Base-by-base conservation (phyloP, 148 eudicot species). In the Linanthus parryae region DNA sequence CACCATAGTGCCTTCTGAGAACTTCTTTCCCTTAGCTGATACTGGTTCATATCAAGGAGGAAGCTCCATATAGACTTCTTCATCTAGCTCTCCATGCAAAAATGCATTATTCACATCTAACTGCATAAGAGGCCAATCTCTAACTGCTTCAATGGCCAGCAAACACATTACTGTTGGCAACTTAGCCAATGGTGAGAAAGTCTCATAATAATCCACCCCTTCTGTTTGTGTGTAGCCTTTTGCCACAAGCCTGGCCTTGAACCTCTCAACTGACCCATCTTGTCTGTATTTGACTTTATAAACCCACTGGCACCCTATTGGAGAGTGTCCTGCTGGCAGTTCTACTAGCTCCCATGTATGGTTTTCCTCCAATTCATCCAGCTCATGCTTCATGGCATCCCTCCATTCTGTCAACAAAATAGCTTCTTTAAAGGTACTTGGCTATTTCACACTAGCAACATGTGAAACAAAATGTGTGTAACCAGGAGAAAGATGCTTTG, bases 271-370 rank as follows among this genome's bases (percentile, higher is more conserved):
- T 2, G 25, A 1, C 3, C 48, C 48, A 44, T 44, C 11, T 2
- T 8, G 12, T 21, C 23, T 44, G 3, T 20, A 7, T 6, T 44
- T 44, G 5, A 14, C 23, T 20, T 20, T 44, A 8, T 20, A 44
- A 5, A 44, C 16, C 48, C 48, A 44, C 11, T 44, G 20, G 12
- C 16, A 44, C 1, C 25, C 24, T 20, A 44, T 31, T 14, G 48
- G 26, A 4, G 20, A 20, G 12, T 21, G 11, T 7, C 24, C 27
- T 1, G 48, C 26, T 20, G 48, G 48, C 2, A 44, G 13, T 4
- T 44, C 4, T 6, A 44, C 48, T 22, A 44, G 25, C 19, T 44
- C 48, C 4, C 48, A 44, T 44, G 27, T 44, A n/a, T 44, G 24
- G 13, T 44, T 44, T 21, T 3, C 12, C 11, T 20, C 1, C 7